Conservation (phyloP, 2,329 filamentous ascomycete genomes). For the Botrytis aclada region DNA sequence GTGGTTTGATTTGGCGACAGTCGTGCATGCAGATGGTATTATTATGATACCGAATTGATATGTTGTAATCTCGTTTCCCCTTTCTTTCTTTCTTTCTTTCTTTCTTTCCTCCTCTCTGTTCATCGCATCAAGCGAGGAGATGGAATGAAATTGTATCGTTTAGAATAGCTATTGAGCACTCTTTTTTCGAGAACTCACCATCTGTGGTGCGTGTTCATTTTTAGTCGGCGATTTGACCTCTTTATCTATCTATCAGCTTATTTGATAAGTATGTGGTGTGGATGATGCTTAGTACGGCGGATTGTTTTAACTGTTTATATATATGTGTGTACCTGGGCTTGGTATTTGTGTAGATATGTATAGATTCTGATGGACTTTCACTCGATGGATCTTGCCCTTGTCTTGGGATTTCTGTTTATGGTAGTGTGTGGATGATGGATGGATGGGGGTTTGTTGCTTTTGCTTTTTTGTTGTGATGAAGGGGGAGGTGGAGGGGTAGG, state of each 20-base stretch:
- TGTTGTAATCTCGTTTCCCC: too few relatives aligned
- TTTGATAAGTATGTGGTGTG: not conserved
- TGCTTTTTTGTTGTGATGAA: not conserved
- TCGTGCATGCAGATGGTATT: not conserved
- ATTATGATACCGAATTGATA: not conserved
- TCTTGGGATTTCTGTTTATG: not conserved
- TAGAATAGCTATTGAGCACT: not conserved
- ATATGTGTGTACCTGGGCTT: rapidly evolving
- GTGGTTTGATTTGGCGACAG: not conserved
- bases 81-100: too few relatives aligned
- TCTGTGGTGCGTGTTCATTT: not conserved
- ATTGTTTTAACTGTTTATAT: not conserved
- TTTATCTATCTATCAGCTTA: not conserved
- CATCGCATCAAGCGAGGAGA: not conserved
- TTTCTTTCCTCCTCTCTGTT: too few relatives aligned
- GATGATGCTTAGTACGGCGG: not conserved
- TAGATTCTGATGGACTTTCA: too few relatives aligned
- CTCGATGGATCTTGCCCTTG: too few relatives aligned
- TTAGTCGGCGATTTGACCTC: too few relatives aligned
- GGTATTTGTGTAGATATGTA: not conserved
- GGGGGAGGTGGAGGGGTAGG: too few relatives aligned
- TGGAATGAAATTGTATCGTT: not conserved
- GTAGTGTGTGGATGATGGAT: not conserved
- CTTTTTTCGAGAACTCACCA: not conserved
- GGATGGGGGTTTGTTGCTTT: too few relatives aligned